Conservation (phyloP, 1,139 yeast genomes). For the Yamadazyma trypodendri region DNA sequence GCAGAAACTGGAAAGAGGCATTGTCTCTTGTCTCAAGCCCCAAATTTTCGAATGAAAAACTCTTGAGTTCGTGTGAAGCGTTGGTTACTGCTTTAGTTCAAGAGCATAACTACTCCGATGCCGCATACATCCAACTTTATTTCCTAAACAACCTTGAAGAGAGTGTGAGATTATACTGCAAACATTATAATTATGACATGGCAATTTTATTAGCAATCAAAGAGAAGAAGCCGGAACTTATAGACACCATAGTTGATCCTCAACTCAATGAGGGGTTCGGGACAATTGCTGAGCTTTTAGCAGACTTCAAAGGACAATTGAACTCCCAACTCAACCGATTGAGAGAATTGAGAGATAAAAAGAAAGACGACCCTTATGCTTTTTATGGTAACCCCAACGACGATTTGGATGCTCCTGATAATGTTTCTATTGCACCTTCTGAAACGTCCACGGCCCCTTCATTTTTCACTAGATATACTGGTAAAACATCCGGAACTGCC, state of each 20-base stretch:
- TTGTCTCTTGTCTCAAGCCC: slow-evolving; percentile 52
- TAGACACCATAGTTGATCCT: slow-evolving; percentile 64
- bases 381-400: slow-evolving; percentile 64
- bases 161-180: slow-evolving; percentile 69
- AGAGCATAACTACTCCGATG: slow-evolving; percentile 73
- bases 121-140: slow-evolving; percentile 74
- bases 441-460: slow-evolving; percentile 93
- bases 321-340: slow-evolving; percentile 80
- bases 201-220: slow-evolving; percentile 67
- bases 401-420: slow-evolving; percentile 80
- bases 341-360: slow-evolving; percentile 81
- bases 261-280: slow-evolving; percentile 88
- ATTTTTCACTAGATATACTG: slow-evolving; percentile 92
- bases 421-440: slow-evolving; percentile 92
- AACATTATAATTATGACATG: slow-evolving; percentile 69
- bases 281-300: slow-evolving; percentile 77
- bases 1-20: slow-evolving; percentile 86
- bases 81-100: slow-evolving; percentile 62
- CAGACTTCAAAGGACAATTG: slow-evolving; percentile 88
- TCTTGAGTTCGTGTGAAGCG: slow-evolving; percentile 49
- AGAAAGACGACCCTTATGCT: slow-evolving; percentile 78
- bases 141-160: slow-evolving; percentile 61
- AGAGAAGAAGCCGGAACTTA: slow-evolving; percentile 41
- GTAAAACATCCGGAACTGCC: slow-evolving; percentile 93
- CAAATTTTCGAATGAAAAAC: slow-evolving; percentile 32